Percentiles rank a stretch among this genome's conserved stretches.
phyloP scores from a whole-genome alignment of 2,329 filamentous ascomycete genomes.

The Aspergillus sergii region DNA sequence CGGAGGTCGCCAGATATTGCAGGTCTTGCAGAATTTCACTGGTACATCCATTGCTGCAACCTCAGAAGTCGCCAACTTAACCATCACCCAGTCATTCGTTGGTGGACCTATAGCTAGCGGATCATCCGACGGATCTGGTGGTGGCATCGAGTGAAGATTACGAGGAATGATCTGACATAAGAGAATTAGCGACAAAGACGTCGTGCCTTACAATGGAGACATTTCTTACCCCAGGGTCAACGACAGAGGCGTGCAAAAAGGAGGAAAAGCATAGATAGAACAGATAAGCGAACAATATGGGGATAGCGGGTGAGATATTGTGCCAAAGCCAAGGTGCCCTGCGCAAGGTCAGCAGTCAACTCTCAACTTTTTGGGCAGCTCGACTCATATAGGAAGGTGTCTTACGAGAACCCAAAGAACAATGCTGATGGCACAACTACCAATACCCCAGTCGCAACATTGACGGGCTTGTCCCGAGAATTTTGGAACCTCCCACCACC shows the following conservation, averaged over 20 bases:
- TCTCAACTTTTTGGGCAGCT: slow-evolving; percentile 1
- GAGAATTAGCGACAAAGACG: slow-evolving; percentile 13
- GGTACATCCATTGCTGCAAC: slow-evolving; percentile 96
- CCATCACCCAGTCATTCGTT: slow-evolving; percentile 91
- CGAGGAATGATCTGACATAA: slow-evolving; percentile 80
- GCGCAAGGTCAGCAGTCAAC: slow-evolving; percentile 34
- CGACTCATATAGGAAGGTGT: slow-evolving; percentile 1
- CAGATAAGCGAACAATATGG: slow-evolving; percentile 87
- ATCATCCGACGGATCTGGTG: slow-evolving; percentile 73
- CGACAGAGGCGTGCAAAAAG: slow-evolving; percentile 87
- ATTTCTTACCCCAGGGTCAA: slow-evolving; percentile 83
- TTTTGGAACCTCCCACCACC: slow-evolving; percentile 86
- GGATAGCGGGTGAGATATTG: slow-evolving; percentile 83
- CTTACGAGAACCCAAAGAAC: slow-evolving; percentile 78
- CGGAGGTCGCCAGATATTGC: slow-evolving; percentile 94
- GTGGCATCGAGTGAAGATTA: slow-evolving; percentile 88
- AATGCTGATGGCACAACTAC: slow-evolving; percentile 77
- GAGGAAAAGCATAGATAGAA: slow-evolving; percentile 89
- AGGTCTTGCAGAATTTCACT: slow-evolving; percentile 97
- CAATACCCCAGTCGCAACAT: slow-evolving; percentile 79
- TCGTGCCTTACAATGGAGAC: not conserved
- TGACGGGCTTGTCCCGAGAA: slow-evolving; percentile 82
- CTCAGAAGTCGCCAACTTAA: slow-evolving; percentile 73
- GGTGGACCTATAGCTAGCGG: slow-evolving; percentile 79
- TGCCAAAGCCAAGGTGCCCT: slow-evolving; percentile 79